phyloP scores from a whole-genome alignment of 208 protist species.

The Strigomonas oncopelti region DNA sequence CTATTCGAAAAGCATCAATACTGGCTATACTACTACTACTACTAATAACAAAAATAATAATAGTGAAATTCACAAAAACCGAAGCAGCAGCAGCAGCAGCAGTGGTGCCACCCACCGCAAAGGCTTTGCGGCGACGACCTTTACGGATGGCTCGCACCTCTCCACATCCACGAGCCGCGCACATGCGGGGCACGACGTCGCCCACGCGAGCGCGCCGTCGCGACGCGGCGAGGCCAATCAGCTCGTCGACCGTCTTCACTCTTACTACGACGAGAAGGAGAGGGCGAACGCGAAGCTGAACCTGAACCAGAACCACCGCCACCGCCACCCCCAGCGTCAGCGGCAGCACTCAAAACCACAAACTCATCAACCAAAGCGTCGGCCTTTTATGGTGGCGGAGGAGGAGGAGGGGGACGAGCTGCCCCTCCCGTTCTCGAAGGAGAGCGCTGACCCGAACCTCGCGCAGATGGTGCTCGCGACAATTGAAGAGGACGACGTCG shows the following conservation, averaged over 20 bases:
- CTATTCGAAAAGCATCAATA: background rate
- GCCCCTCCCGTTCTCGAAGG: background rate
- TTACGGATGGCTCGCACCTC: too few relatives aligned
- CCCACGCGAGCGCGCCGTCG: too few relatives aligned
- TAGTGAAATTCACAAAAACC: constrained; percentile 12
- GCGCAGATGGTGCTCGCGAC: constrained; percentile 6
- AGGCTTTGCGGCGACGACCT: too few relatives aligned
- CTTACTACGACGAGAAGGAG: too few relatives aligned
- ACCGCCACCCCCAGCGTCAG: constrained; percentile 8
- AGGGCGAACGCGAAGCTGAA: background rate
- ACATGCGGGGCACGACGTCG: too few relatives aligned
- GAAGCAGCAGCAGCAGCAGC: constrained; percentile 15
- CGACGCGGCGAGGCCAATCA: too few relatives aligned
- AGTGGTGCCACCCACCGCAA: too few relatives aligned
- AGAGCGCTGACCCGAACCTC: background rate
- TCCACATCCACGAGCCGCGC: too few relatives aligned
- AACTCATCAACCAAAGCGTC: background rate
- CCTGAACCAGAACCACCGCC: background rate
- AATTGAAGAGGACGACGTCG: constrained; percentile 46
- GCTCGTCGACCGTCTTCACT: too few relatives aligned
- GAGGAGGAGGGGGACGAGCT: background rate
- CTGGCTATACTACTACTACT: too few relatives aligned
- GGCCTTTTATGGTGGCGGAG: background rate
- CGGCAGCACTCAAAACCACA: background rate
- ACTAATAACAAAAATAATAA: background rate